Evolutionary conservation across 495 filamentous ascomycete genomes (phyloP).

Genomic region (Aspergillus ellipticus): DNA sequence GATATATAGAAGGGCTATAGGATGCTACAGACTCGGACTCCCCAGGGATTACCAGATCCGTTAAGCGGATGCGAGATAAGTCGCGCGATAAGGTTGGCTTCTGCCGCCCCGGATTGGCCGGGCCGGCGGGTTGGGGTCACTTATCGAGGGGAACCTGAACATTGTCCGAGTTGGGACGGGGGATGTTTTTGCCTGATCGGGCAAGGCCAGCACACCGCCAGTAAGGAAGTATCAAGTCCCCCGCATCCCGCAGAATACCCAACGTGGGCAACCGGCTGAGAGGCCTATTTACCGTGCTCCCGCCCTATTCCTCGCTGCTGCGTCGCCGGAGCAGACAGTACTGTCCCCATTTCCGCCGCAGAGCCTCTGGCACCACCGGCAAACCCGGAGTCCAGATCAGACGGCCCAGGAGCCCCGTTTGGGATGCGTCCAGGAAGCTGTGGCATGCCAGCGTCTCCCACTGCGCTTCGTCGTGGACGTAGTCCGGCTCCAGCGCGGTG

Average conservation of each 20-base stretch:
- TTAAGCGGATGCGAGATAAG: neutral
- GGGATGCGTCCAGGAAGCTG: constrained; percentile 74
- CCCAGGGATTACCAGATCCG: neutral
- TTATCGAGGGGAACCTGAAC: no score
- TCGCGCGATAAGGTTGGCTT: neutral
- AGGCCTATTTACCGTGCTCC: constrained; percentile 4
- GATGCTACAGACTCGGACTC: neutral
- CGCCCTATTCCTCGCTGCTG: neutral
- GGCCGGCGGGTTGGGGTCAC: no score
- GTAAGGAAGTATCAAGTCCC: neutral
- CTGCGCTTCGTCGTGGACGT: constrained; percentile 58
- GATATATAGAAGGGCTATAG: neutral
- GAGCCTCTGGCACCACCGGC: constrained; percentile 62
- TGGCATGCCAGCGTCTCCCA: constrained; percentile 76
- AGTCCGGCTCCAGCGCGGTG: constrained; percentile 67
- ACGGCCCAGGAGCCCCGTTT: constrained; percentile 70
- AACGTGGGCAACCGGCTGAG: neutral
- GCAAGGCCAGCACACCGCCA: constrained; percentile 6
- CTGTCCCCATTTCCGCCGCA: constrained; percentile 70
- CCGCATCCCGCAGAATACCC: constrained; percentile 2
- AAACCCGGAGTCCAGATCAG: constrained; percentile 80
- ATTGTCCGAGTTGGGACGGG: no score
- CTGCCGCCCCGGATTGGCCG: no score
- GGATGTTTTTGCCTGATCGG: constrained; percentile 17
- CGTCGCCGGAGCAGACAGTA: constrained; percentile 72